phyloP scores from a whole-genome alignment of 345 rosid species.

The Citrus inodora region DNA sequence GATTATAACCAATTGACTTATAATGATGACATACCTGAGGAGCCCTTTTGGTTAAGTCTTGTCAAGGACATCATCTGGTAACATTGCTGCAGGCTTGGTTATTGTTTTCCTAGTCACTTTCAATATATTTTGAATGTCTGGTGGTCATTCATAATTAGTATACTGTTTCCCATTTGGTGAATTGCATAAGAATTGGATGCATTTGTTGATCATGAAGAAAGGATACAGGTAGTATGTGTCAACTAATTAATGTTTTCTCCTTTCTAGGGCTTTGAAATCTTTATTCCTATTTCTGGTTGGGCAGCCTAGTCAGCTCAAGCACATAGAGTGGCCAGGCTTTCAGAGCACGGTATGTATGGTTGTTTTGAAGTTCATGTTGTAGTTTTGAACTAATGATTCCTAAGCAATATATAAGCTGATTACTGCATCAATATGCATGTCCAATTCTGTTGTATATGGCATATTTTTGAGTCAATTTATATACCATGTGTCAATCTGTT shows the following conservation, averaged over 20 bases:
- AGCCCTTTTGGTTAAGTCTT: conserved; percentile 46
- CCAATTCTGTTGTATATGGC: background rate
- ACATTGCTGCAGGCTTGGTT: background rate
- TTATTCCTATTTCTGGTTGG: conserved; percentile 50
- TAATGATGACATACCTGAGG: conserved; percentile 26
- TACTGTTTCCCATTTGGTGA: background rate
- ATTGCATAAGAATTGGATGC: background rate
- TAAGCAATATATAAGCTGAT: background rate
- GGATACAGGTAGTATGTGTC: background rate
- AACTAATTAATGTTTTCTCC: conserved; percentile 2
- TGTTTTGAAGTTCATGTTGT: background rate
- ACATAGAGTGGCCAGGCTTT: conserved; percentile 83
- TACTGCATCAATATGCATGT: background rate
- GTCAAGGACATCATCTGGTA: conserved; percentile 51
- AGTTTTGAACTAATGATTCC: background rate
- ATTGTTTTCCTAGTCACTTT: background rate
- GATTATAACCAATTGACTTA: conserved; percentile 25
- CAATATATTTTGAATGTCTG: background rate
- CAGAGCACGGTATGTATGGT: conserved; percentile 54
- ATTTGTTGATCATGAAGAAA: background rate
- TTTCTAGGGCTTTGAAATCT: conserved; percentile 50
- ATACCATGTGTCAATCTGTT: background rate
- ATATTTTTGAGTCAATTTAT: background rate
- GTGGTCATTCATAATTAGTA: background rate
- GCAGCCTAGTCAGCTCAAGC: conserved; percentile 83